Evolutionary conservation across 768 basidiomycete genomes (phyloP).

Genomic region (Antrodiella citrinella): DNA sequence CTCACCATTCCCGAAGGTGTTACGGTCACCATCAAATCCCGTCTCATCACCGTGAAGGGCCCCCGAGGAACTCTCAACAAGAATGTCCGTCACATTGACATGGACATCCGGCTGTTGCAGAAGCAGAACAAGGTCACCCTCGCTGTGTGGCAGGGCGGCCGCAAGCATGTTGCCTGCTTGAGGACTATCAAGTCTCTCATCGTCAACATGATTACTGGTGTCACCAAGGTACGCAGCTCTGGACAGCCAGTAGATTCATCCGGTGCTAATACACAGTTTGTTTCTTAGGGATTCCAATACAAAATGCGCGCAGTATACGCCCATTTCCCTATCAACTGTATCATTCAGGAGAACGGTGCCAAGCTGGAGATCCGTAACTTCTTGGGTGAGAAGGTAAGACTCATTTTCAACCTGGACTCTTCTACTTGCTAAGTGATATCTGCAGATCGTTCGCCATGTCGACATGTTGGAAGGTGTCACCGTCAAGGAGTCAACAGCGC

Average conservation of each 20-base stretch:
- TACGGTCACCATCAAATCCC: slow-evolving; percentile 81
- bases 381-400: slow-evolving; percentile 80
- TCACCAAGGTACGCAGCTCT: slow-evolving; percentile 70
- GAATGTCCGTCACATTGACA: slow-evolving; percentile 87
- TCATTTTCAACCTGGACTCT: not conserved
- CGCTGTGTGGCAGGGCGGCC: slow-evolving; percentile 95
- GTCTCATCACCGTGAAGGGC: slow-evolving; percentile 86
- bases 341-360: slow-evolving; percentile 70
- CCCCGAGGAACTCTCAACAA: slow-evolving; percentile 91
- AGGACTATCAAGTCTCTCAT: slow-evolving; percentile 94
- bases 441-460: slow-evolving; percentile 84
- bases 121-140: slow-evolving; percentile 78
- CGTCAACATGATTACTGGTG: slow-evolving; percentile 95
- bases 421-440: not conserved
- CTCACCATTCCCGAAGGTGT: slow-evolving; percentile 83
- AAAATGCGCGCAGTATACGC: slow-evolving; percentile 99
- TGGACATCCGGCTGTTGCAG: slow-evolving; percentile 85
- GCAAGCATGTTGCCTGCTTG: slow-evolving; percentile 98
- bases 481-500: slow-evolving; percentile 77
- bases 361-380: slow-evolving; percentile 91
- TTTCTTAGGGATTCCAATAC: slow-evolving; percentile 93
- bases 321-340: slow-evolving; percentile 99
- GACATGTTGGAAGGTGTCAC: slow-evolving; percentile 86
- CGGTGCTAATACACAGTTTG: not conserved
- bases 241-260: not conserved